These are phyloP conservation scores for Colletotrichum orchidophilum DNA, from an alignment of 2,329 filamentous ascomycete genomes.

Conservation along the genomic window DNA sequence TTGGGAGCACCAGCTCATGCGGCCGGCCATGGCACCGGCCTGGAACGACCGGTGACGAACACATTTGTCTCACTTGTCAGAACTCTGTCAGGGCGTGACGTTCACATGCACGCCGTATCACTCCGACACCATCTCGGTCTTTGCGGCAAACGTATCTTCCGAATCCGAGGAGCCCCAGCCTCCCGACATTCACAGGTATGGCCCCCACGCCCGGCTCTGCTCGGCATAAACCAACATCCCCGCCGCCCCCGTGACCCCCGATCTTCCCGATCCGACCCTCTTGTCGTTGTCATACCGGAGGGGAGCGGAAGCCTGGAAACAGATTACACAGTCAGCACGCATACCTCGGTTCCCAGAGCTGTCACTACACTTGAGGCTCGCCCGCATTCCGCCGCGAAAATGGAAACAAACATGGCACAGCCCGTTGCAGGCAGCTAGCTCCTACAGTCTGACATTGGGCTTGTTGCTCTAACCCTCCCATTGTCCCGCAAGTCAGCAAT, in stretches of 20 bases:
- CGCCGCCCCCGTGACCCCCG: neutral
- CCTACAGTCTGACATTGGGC: neutral
- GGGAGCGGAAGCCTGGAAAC: neutral
- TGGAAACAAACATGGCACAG: conserved; percentile 4
- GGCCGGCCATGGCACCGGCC: neutral
- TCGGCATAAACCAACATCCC: neutral
- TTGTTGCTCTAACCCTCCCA: neutral
- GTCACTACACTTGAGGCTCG: neutral
- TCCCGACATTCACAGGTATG: too few species aligned
- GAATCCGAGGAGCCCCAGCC: neutral
- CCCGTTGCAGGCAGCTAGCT: neutral
- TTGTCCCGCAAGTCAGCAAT: neutral
- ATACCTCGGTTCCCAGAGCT: neutral
- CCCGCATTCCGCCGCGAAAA: neutral
- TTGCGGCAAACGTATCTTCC: neutral
- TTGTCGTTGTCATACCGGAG: neutral
- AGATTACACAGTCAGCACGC: neutral
- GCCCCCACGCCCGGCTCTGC: neutral
- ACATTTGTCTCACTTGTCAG: neutral
- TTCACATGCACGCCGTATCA: neutral
- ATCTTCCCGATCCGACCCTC: neutral
- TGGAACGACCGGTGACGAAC: neutral
- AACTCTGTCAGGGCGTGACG: neutral
- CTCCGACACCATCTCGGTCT: neutral
- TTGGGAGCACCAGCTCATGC: neutral